These are phyloP conservation scores for Colletotrichum spinosum DNA, from an alignment of 2,329 filamentous ascomycete species.

Conservation along the genomic window DNA sequence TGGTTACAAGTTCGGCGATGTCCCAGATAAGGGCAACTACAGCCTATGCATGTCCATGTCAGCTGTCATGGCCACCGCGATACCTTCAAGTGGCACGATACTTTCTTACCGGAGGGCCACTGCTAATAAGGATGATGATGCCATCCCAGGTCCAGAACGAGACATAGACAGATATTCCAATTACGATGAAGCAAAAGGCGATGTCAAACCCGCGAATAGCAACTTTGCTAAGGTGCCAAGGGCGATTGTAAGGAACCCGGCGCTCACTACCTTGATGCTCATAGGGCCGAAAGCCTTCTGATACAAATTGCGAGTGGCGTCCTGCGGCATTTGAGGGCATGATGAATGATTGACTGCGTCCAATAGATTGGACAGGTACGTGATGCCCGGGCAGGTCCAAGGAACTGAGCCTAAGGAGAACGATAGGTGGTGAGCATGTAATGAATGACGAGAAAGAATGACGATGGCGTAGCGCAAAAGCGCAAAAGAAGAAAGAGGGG, in stretches of 20 bases:
- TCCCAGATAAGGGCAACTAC: slow-evolving; percentile 52
- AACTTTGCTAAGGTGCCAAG: slow-evolving; percentile 46
- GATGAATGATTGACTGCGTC: background rate
- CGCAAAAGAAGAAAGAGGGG: slow-evolving; percentile 5
- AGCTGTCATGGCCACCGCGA: background rate
- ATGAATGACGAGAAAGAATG: background rate
- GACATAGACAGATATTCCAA: slow-evolving; percentile 26
- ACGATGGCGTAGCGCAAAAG: background rate
- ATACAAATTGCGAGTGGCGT: slow-evolving; percentile 12
- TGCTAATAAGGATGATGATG: slow-evolving; percentile 1
- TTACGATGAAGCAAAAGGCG: slow-evolving; percentile 40
- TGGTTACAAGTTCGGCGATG: slow-evolving; percentile 51
- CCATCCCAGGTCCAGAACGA: background rate
- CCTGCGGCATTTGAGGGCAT: background rate
- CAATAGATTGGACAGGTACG: too few relatives aligned
- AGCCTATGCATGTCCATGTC: slow-evolving; percentile 43
- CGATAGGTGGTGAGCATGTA: background rate
- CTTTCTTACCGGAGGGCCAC: slow-evolving; percentile 17
- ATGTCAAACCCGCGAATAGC: slow-evolving; percentile 44
- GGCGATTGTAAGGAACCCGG: slow-evolving; percentile 28
- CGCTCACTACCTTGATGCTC: slow-evolving; percentile 14
- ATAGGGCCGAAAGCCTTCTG: slow-evolving; percentile 27
- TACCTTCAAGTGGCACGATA: background rate
- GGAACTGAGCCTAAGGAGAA: background rate
- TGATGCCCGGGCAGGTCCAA: background rate